Evolutionary conservation across 768 basidiomycete species (phyloP).

Genomic region (Hortiboletus flavorubellus): DNA sequence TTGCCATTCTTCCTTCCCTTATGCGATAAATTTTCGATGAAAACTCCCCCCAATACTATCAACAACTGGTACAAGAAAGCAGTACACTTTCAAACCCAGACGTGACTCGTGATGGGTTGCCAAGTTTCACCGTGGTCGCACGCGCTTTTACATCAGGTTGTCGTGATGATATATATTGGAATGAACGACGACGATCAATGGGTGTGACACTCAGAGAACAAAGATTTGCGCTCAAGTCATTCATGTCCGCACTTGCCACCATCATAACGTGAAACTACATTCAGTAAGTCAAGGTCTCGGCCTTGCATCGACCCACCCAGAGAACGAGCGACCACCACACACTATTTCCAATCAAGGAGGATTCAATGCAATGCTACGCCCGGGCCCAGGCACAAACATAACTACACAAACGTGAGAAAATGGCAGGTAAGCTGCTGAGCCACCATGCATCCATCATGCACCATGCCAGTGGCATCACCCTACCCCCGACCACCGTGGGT

Average conservation of each 20-base stretch:
- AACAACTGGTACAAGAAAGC: too few relatives aligned
- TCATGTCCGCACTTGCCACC: background rate
- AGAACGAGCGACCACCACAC: background rate
- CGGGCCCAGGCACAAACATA: background rate
- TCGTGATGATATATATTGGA: background rate
- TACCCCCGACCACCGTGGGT: conserved; percentile 5
- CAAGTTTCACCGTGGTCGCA: conserved; percentile 3
- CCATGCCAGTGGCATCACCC: background rate
- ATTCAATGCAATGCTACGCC: too few relatives aligned
- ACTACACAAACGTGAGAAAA: background rate
- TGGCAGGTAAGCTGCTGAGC: background rate
- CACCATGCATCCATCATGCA: too few relatives aligned
- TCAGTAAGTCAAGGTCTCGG: background rate
- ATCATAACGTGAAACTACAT: background rate
- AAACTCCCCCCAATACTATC: too few relatives aligned
- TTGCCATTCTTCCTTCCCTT: too few relatives aligned
- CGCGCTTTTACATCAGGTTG: background rate
- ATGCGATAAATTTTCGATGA: too few relatives aligned
- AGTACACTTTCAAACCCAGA: too few relatives aligned
- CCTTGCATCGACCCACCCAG: background rate
- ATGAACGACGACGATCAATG: conserved; percentile 3
- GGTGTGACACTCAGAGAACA: background rate
- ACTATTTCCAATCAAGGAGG: background rate
- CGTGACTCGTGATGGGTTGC: background rate
- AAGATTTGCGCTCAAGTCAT: background rate